Percentiles rank a stretch among this genome's conserved stretches.
Evolutionary conservation across 139 green algal species (phyloP).

Genomic region (Haematococcus lacustris): DNA sequence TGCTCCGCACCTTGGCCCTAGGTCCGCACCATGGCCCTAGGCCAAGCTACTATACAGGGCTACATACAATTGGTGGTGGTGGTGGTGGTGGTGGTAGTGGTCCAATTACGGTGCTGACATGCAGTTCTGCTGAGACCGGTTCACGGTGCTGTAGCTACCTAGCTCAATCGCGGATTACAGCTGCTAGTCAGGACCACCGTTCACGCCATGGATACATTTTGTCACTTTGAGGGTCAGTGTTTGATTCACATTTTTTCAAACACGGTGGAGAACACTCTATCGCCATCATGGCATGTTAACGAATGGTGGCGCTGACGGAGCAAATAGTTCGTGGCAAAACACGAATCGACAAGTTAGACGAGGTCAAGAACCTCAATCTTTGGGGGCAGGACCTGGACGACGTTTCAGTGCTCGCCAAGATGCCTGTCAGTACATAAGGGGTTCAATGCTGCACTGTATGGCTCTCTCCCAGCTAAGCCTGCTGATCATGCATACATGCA

Average conservation of each 20-base stretch:
- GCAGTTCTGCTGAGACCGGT: no score
- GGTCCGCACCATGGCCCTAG: no score
- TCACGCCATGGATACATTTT: no score
- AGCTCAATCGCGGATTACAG: not conserved
- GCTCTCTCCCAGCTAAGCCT: no score
- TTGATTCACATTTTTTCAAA: not conserved
- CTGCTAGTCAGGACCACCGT: no score
- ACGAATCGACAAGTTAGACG: slow-evolving; percentile 29
- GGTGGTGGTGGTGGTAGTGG: no score
- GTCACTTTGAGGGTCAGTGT: not conserved
- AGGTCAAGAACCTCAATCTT: slow-evolving; percentile 37
- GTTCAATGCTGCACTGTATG: no score
- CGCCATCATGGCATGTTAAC: not conserved
- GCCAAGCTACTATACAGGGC: no score
- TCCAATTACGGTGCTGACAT: no score
- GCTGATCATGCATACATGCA: no score
- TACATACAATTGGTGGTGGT: no score
- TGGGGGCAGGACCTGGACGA: slow-evolving; percentile 41
- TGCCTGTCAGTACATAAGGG: not conserved
- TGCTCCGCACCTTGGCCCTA: no score
- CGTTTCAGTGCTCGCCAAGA: slow-evolving; percentile 9
- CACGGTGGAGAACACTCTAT: not conserved
- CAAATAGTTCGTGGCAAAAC: slow-evolving; percentile 41
- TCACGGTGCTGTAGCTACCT: not conserved
- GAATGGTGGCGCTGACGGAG: slow-evolving; percentile 35